phyloP scores from a whole-genome alignment of 306 rosid genomes.

The Cicer pinnatifidum region DNA sequence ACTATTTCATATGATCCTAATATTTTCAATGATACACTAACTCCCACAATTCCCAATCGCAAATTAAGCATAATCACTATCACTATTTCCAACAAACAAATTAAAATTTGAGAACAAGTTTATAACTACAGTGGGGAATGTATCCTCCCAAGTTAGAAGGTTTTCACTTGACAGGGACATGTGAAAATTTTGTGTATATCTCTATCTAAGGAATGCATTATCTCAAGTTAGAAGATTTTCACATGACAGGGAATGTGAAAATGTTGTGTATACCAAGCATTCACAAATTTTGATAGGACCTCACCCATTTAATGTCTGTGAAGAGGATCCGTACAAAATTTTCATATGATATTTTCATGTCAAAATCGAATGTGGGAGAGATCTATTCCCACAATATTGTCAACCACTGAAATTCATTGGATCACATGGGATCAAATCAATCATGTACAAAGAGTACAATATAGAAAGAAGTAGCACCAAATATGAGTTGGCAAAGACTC shows the following conservation, averaged over 20 bases:
- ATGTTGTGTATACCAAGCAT: neutral
- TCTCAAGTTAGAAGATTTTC: conserved; percentile 2
- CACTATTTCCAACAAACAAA: conserved; percentile 7
- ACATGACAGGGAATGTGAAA: neutral
- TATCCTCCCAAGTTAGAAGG: neutral
- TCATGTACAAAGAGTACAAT: conserved; percentile 9
- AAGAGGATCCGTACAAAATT: neutral
- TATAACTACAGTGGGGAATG: conserved; percentile 15
- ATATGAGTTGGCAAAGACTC: conserved; percentile 29
- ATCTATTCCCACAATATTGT: conserved; percentile 18
- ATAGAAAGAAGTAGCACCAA: conserved; percentile 12
- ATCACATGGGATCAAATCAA: conserved; percentile 22
- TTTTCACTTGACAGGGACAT: neutral
- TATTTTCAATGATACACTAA: conserved; percentile 19
- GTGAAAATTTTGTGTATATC: neutral
- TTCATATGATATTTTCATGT: neutral
- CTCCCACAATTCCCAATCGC: conserved; percentile 8
- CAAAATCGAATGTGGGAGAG: neutral
- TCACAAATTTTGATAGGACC: neutral
- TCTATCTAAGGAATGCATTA: neutral
- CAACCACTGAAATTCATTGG: conserved; percentile 30
- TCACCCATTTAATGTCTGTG: conserved; percentile 6
- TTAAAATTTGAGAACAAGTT: neutral
- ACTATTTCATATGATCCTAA: conserved; percentile 25
- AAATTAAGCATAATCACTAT: conserved; percentile 24